phyloP scores from a whole-genome alignment of 2,329 filamentous ascomycete genomes.

The Penicillium crustosum region DNA sequence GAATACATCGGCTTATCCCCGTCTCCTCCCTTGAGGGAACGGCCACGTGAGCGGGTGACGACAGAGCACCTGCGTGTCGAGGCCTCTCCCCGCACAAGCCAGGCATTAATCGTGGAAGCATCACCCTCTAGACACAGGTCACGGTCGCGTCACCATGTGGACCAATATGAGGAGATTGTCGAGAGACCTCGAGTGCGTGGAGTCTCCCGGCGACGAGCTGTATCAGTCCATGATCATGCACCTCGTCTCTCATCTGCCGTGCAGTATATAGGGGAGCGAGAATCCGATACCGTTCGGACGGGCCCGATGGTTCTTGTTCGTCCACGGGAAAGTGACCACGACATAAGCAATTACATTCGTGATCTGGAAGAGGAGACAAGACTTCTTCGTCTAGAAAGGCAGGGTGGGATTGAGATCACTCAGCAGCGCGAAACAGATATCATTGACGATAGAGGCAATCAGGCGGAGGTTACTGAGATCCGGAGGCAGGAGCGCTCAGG shows the following conservation, averaged over 20 bases:
- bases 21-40: slow-evolving; percentile 17
- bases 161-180: slow-evolving; percentile 29
- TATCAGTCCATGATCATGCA: slow-evolving; percentile 37
- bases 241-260: slow-evolving; percentile 39
- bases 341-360: slow-evolving; percentile 71
- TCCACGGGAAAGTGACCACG: slow-evolving; percentile 54
- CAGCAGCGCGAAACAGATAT: slow-evolving; percentile 31
- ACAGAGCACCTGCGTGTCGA: slow-evolving; percentile 27
- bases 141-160: slow-evolving; percentile 26
- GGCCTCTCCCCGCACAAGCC: slow-evolving; percentile 28
- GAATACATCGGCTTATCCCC: slow-evolving; percentile 17
- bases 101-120: slow-evolving; percentile 36
- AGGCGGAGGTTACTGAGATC: slow-evolving; percentile 59
- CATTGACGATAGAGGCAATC: slow-evolving; percentile 40
- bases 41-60: slow-evolving; percentile 29
- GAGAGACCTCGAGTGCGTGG: slow-evolving; percentile 29
- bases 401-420: slow-evolving; percentile 36
- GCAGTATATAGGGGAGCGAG: slow-evolving; percentile 42
- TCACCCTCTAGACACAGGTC: slow-evolving; percentile 28
- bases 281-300: slow-evolving; percentile 41
- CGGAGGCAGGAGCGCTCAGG: slow-evolving; percentile 85
- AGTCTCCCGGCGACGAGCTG: slow-evolving; percentile 36
- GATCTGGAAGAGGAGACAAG: slow-evolving; percentile 67
- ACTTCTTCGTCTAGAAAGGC: slow-evolving; percentile 57
- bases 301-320: slow-evolving; percentile 53